Conservation (phyloP, 2,329 filamentous ascomycete species). For the Emergomyces orientalis region DNA sequence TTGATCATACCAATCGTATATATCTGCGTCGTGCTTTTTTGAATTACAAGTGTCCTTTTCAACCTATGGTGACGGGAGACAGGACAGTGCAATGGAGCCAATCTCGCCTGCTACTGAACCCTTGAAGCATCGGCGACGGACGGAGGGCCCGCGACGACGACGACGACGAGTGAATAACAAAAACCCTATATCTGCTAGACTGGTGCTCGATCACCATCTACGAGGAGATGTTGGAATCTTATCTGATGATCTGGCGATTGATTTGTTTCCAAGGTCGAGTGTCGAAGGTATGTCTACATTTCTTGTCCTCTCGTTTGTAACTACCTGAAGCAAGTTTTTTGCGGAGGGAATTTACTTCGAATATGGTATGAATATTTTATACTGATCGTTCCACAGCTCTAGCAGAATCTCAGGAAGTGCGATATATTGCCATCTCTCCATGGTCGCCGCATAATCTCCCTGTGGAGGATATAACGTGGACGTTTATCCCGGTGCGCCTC, state of each 20-base stretch:
- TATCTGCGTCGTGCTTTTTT: background rate
- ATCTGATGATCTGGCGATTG: slow-evolving; percentile 74
- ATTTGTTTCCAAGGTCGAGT: slow-evolving; percentile 58
- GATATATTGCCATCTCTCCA: slow-evolving; percentile 41
- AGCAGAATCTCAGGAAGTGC: slow-evolving; percentile 25
- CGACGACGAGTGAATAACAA: slow-evolving; percentile 47
- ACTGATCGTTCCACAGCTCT: slow-evolving; percentile 8
- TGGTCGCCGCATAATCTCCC: slow-evolving; percentile 34
- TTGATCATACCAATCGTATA: background rate
- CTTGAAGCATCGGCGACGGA: slow-evolving; percentile 45
- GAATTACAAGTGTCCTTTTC: background rate
- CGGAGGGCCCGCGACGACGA: slow-evolving; percentile 32
- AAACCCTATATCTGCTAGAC: slow-evolving; percentile 64
- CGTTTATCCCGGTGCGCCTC: slow-evolving; percentile 65
- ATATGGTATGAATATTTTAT: background rate
- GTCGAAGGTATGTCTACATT: slow-evolving; percentile 40
- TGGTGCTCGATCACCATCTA: slow-evolving; percentile 76
- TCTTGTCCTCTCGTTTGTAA: background rate
- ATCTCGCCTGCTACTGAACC: slow-evolving; percentile 36
- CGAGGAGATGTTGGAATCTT: slow-evolving; percentile 78
- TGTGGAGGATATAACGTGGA: slow-evolving; percentile 63
- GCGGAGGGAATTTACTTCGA: slow-evolving; percentile 1
- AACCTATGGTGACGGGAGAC: slow-evolving; percentile 8
- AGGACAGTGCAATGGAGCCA: slow-evolving; percentile 33
- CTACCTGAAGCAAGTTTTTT: background rate